Base-by-base conservation (phyloP, 306 rosid species). In the Vigna nakashimae region DNA sequence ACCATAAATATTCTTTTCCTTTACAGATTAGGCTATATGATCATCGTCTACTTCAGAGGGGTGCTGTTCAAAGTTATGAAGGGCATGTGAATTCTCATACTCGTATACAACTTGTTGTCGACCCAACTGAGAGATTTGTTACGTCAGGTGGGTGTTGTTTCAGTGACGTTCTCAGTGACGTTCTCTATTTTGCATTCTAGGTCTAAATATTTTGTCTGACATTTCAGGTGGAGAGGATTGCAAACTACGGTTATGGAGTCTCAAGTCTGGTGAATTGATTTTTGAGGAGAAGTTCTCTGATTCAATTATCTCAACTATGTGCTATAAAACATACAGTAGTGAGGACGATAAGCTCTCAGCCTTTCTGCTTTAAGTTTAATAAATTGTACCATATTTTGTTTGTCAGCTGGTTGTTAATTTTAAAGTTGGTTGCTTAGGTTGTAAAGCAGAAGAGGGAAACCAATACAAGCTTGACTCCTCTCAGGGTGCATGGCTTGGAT, bases 181-280 rank as follows among this genome's bases (percentile, higher is more conserved):
- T 14, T 62, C 34, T 26, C 76, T 66, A 26, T 77, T 65, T n/a
- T 32, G 52, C 52, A 76, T 60, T 16, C 65, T 69, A 38, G 77
- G 56, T 65, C 52, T 9, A 12, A 36, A 57, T 71, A 50, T 78
- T 68, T 63, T 76, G 55, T 65, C 36, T 50, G 36, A 80, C 69
- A 38, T 85, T 63, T 70, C 82, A 92, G 98, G 98, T 75, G 98
- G 98, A 81, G 96, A 89, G 86, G 98, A 95, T 86, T 84, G 89
- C 89, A 87, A 83, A n/a, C 80, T 95, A 59, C 86, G 97, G 58
- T 38, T 88, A 26, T 95, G 98, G 97, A 92, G 90, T 71, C 91
- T 95, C 70, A 92, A 87, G 84, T 89, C 98, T 2, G 97, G 98
- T 3, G 86, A 95, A 87, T 73, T 95, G 52, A 91, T 92, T 51